Evolutionary conservation across 805 yeast species (phyloP).

Genomic region (Candida xiaguanensis): DNA sequence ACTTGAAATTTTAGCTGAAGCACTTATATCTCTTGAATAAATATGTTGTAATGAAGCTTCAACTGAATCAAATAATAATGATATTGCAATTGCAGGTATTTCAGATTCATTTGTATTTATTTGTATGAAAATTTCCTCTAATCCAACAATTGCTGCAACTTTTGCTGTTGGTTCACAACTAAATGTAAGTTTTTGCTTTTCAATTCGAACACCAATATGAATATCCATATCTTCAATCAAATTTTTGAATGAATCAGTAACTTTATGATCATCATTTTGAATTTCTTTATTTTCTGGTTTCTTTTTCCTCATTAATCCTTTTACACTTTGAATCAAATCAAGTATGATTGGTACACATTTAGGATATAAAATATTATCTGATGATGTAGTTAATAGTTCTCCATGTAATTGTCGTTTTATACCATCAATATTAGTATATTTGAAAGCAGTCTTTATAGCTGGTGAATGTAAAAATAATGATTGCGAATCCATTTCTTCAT

Average conservation of each 20-base stretch:
- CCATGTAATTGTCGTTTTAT: constrained; percentile 44
- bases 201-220: constrained; percentile 60
- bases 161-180: constrained; percentile 95
- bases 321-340: constrained; percentile 52
- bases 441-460: constrained; percentile 55
- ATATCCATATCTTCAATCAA: constrained; percentile 56
- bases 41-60: constrained; percentile 81
- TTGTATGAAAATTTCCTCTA: constrained; percentile 61
- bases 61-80: constrained; percentile 51
- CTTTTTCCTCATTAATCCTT: constrained; percentile 42
- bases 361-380: constrained; percentile 68
- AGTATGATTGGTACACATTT: constrained; percentile 74
- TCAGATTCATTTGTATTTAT: constrained; percentile 48
- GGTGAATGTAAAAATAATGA: constrained; percentile 72
- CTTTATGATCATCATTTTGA: constrained; percentile 24
- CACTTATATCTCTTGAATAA: constrained; percentile 86
- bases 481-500: constrained; percentile 35
- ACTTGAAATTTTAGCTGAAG: constrained; percentile 50
- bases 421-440: constrained; percentile 40
- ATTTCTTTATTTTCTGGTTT: constrained; percentile 4
- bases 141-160: constrained; percentile 79
- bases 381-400: constrained; percentile 61
- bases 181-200: constrained; percentile 68
- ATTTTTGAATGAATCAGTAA: constrained; percentile 10
- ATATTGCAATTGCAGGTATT: constrained; percentile 35